These are phyloP conservation scores for Draba incana DNA, from an alignment of 345 rosid genomes.

Conservation along the genomic window DNA sequence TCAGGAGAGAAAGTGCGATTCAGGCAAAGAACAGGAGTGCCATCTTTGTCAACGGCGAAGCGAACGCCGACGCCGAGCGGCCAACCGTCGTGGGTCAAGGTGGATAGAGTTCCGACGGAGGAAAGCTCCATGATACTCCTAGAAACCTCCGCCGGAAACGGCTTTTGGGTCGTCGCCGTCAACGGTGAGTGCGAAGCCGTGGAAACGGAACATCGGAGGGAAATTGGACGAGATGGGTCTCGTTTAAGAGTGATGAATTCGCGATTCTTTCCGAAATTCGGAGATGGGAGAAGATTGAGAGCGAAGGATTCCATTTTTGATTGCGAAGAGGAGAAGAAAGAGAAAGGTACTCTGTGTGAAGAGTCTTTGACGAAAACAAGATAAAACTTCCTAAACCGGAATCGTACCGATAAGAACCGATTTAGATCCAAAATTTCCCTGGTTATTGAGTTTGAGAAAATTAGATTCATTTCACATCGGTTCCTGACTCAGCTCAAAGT, in stretches of 20 bases:
- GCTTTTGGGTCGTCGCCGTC: conserved; percentile 50
- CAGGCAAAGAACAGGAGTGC: conserved; percentile 78
- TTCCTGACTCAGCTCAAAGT: no score
- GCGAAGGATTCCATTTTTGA: conserved; percentile 58
- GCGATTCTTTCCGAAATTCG: conserved; percentile 38
- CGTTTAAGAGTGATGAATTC: conserved; percentile 42
- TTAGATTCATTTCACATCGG: no score
- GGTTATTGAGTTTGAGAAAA: neutral
- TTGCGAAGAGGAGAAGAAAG: conserved; percentile 14
- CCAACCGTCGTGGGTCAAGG: conserved; percentile 62
- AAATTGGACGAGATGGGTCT: conserved; percentile 43
- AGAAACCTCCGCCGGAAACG: conserved; percentile 83
- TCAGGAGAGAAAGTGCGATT: conserved; percentile 51
- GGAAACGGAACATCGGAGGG: conserved; percentile 67
- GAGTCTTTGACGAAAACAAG: conserved; percentile 19
- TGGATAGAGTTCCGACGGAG: conserved; percentile 73
- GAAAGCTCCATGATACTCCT: conserved; percentile 89
- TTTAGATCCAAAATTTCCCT: neutral
- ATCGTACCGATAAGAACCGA: conserved; percentile 6
- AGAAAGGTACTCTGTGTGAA: neutral
- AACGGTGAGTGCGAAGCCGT: conserved; percentile 44
- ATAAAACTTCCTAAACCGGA: conserved; percentile 32
- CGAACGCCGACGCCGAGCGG: conserved; percentile 81
- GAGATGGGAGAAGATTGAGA: conserved; percentile 46
- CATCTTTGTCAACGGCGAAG: conserved; percentile 79